These are phyloP conservation scores for Cystobasidium tubakii DNA, from an alignment of 768 basidiomycete species.

Conservation along the genomic window DNA sequence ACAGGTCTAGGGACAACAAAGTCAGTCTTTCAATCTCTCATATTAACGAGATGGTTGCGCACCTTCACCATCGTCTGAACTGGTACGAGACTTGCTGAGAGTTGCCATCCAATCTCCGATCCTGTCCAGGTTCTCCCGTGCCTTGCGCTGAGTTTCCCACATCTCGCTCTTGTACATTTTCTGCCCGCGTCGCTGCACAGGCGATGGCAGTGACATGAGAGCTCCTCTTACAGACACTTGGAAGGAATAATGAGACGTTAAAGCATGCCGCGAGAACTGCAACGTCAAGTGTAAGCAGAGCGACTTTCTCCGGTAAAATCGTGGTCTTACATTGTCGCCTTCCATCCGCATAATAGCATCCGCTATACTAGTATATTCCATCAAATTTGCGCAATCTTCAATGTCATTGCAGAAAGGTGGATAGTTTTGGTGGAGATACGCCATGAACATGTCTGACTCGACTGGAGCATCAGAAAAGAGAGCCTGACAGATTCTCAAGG, in stretches of 20 bases:
- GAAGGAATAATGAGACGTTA: conserved; percentile 71
- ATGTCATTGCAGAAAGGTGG: conserved; percentile 72
- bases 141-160: conserved; percentile 56
- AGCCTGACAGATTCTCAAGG: conserved; percentile 51
- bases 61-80: conserved; percentile 9
- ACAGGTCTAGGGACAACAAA: neutral
- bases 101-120: conserved; percentile 33
- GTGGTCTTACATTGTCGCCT: conserved; percentile 43
- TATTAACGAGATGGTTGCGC: neutral
- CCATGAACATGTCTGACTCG: conserved; percentile 76
- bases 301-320: conserved; percentile 27
- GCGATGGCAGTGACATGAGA: conserved; percentile 78
- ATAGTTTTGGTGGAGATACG: conserved; percentile 94
- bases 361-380: conserved; percentile 70
- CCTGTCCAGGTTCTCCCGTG: conserved; percentile 36
- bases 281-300: neutral
- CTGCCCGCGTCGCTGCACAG: conserved; percentile 71
- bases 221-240: conserved; percentile 73
- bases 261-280: conserved; percentile 41
- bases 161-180: conserved; percentile 81
- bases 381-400: conserved; percentile 65
- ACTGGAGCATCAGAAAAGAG: conserved; percentile 80
- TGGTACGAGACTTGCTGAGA: conserved; percentile 1
- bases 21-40: neutral
- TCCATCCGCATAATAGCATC: conserved; percentile 56